Percentiles rank a stretch among this genome's conserved stretches.
phyloP scores from a whole-genome alignment of 371 early-diverging fungal species.

The Rhizopus sp. region DNA sequence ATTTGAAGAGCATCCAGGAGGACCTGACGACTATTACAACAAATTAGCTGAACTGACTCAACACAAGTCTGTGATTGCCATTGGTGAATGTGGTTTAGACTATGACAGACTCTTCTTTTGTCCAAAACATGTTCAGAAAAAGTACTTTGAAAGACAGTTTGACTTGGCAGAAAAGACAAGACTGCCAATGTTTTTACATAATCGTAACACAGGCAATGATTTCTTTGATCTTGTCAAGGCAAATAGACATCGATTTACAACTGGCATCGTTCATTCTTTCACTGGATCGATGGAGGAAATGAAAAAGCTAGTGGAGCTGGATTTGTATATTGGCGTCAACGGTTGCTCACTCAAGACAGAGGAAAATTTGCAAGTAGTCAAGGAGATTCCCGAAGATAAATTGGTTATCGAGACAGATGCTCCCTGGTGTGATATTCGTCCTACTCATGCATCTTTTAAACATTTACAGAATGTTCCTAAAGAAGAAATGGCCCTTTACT shows the following conservation, averaged over 20 bases:
- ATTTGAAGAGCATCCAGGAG: conserved; percentile 56
- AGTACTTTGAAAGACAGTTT: conserved; percentile 82
- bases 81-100: conserved; percentile 95
- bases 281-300: conserved; percentile 85
- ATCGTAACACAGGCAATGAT: conserved; percentile 78
- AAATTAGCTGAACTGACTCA: conserved; percentile 50
- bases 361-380: conserved; percentile 80
- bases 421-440: conserved; percentile 94
- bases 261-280: conserved; percentile 96
- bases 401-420: conserved; percentile 96
- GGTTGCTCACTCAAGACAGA: conserved; percentile 95
- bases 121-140: conserved; percentile 70
- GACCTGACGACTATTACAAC: conserved; percentile 65
- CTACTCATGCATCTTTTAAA: conserved; percentile 81
- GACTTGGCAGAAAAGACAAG: conserved; percentile 74
- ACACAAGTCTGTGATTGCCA: conserved; percentile 69
- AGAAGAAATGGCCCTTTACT: conserved; percentile 39
- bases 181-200: conserved; percentile 90
- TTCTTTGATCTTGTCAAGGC: conserved; percentile 53
- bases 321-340: conserved; percentile 95
- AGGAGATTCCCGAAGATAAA: conserved; percentile 78
- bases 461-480: conserved; percentile 45
- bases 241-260: conserved; percentile 64
- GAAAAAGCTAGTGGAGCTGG: conserved; percentile 68
- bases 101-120: conserved; percentile 91